A percentile compares a stretch with the other conserved stretches of the same genome.
Evolutionary conservation across 2,329 filamentous ascomycete species (phyloP).

Genomic region (Neonectria sp.): DNA sequence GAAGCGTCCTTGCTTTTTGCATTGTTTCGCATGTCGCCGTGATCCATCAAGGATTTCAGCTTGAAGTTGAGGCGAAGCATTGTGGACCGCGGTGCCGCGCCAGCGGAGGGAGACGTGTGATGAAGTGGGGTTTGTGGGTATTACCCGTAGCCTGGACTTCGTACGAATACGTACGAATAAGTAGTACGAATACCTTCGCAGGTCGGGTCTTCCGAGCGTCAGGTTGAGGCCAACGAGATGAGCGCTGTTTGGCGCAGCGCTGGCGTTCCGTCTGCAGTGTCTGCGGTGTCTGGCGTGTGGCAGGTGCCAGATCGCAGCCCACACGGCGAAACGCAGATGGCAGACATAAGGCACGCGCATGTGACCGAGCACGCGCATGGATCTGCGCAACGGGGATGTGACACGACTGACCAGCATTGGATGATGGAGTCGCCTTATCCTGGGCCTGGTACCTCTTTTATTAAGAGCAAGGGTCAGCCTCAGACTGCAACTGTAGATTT

Average conservation of each 20-base stretch:
- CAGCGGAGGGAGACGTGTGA: conserved; percentile 33
- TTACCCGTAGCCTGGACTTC: not conserved
- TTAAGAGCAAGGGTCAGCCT: conserved; percentile 24
- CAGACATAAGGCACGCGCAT: conserved; percentile 42
- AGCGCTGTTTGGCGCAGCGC: conserved; percentile 16
- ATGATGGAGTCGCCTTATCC: conserved; percentile 15
- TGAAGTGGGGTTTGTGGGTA: conserved; percentile 22
- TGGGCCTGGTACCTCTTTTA: conserved; percentile 3
- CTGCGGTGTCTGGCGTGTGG: conserved; percentile 12
- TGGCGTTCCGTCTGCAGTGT: conserved; percentile 14
- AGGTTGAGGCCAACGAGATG: conserved; percentile 28
- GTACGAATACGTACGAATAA: too few species aligned
- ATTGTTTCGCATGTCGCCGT: conserved; percentile 31
- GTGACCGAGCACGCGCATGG: conserved; percentile 43
- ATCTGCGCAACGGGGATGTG: conserved; percentile 41
- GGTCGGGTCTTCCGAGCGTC: conserved; percentile 14
- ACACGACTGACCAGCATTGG: conserved; percentile 29
- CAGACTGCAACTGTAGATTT: conserved; percentile 11
- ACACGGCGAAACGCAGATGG: conserved; percentile 25
- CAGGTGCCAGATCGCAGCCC: conserved; percentile 39
- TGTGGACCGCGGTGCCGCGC: conserved; percentile 40
- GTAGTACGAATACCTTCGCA: not conserved
- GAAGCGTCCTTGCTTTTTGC: conserved; percentile 31
- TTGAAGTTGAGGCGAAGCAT: conserved; percentile 42
- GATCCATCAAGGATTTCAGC: conserved; percentile 40